Evolutionary conservation across 2,329 filamentous ascomycete species (phyloP).

Genomic region (Allantophomopsis cytisporea): DNA sequence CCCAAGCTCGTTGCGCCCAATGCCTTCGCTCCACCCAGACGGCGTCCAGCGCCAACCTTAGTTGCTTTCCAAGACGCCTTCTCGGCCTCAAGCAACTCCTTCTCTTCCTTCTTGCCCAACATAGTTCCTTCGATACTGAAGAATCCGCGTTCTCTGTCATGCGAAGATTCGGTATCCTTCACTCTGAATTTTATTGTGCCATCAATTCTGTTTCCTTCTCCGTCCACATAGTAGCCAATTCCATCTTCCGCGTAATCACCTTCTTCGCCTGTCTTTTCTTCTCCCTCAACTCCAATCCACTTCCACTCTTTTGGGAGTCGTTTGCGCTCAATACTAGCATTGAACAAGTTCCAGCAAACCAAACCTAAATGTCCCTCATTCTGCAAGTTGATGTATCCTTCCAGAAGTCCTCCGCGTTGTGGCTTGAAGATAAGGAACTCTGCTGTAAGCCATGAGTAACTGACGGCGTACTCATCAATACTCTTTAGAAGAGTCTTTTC

Average conservation of each 20-base stretch:
- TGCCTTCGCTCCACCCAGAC: slow-evolving; percentile 14
- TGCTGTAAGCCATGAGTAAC: slow-evolving; percentile 78
- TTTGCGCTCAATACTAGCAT: slow-evolving; percentile 68
- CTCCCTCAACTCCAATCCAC: slow-evolving; percentile 46
- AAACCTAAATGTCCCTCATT: slow-evolving; percentile 82
- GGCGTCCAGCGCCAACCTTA: slow-evolving; percentile 25
- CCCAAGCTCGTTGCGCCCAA: slow-evolving; percentile 17
- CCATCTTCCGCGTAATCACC: slow-evolving; percentile 36
- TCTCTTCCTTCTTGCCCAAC: slow-evolving; percentile 55
- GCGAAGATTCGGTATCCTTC: slow-evolving; percentile 70
- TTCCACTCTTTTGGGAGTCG: slow-evolving; percentile 68
- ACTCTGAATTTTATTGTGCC: slow-evolving; percentile 67
- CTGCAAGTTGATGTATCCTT: slow-evolving; percentile 74
- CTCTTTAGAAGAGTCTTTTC: slow-evolving; percentile 30
- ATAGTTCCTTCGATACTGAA: slow-evolving; percentile 83
- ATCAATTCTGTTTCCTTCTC: slow-evolving; percentile 51
- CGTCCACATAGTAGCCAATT: slow-evolving; percentile 65
- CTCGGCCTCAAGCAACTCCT: slow-evolving; percentile 40
- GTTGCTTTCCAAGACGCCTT: slow-evolving; percentile 22
- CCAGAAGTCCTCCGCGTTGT: slow-evolving; percentile 55
- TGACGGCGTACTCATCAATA: slow-evolving; percentile 72
- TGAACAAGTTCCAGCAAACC: slow-evolving; percentile 84
- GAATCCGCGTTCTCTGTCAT: slow-evolving; percentile 64
- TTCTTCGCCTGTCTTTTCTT: slow-evolving; percentile 18
- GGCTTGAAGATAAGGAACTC: slow-evolving; percentile 79